Percentiles rank a stretch among this genome's conserved stretches.
Conservation (phyloP, 768 basidiomycete genomes). For the Rhizopogon vinicolor region DNA sequence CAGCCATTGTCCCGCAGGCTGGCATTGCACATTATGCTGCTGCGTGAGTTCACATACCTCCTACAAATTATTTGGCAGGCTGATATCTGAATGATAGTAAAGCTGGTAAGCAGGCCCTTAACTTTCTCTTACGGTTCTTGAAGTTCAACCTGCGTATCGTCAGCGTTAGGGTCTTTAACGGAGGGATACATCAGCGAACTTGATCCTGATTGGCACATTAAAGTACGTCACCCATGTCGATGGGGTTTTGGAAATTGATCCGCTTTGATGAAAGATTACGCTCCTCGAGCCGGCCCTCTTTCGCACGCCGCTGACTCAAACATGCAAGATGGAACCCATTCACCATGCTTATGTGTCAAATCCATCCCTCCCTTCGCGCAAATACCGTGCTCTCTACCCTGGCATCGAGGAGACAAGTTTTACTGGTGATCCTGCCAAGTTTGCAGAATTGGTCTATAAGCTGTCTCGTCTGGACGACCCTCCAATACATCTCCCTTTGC, state of each 20-base stretch:
- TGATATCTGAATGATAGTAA: slow-evolving; percentile 10
- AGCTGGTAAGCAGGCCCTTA: slow-evolving; percentile 10
- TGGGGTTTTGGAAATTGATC: not conserved
- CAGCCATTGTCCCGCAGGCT: slow-evolving; percentile 17
- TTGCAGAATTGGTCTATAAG: slow-evolving; percentile 14
- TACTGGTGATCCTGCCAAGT: slow-evolving; percentile 20
- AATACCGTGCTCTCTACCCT: slow-evolving; percentile 16
- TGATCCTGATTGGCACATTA: slow-evolving; percentile 33
- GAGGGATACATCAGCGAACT: slow-evolving; percentile 27
- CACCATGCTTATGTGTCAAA: slow-evolving; percentile 16
- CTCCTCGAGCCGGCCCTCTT: slow-evolving; percentile 20
- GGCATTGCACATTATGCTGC: slow-evolving; percentile 20
- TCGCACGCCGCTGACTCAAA: slow-evolving; percentile 15
- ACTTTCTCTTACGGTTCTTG: not conserved
- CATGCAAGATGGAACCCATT: slow-evolving; percentile 7
- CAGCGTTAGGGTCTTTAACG: slow-evolving; percentile 29
- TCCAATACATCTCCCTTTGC: slow-evolving; percentile 18
- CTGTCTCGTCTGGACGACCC: slow-evolving; percentile 12
- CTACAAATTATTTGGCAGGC: not conserved
- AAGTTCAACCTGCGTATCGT: not conserved
- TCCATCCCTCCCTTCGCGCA: slow-evolving; percentile 20
- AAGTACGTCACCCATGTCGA: slow-evolving; percentile 11
- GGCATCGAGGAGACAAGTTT: slow-evolving; percentile 13
- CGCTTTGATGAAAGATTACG: slow-evolving; percentile 9
- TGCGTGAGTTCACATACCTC: slow-evolving; percentile 16